Percentiles rank a stretch among this genome's conserved stretches.
phyloP scores from a whole-genome alignment of 164 flowering plant genomes.

The Magnolia kwangsiensis region DNA sequence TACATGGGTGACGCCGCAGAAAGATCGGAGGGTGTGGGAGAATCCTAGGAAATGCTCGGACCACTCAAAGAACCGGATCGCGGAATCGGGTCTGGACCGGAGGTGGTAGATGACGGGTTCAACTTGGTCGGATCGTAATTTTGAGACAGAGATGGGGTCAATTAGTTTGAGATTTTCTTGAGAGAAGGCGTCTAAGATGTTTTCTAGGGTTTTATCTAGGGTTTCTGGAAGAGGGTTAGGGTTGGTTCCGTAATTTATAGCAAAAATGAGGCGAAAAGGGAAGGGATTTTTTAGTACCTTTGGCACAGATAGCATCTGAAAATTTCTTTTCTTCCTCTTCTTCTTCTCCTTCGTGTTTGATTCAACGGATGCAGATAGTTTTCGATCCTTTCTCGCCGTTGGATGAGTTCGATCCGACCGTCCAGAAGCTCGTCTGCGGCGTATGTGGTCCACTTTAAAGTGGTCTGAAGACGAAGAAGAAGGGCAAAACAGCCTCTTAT shows the following conservation, averaged over 20 bases:
- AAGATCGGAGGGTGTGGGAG: conserved; percentile 25
- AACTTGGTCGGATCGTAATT: conserved; percentile 26
- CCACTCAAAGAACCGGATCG: conserved; percentile 38
- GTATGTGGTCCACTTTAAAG: too few relatives aligned
- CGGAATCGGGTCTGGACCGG: conserved; percentile 32
- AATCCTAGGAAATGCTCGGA: conserved; percentile 22
- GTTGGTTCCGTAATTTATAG: neutral
- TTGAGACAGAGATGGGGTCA: conserved; percentile 6
- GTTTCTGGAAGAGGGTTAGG: neutral
- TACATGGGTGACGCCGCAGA: conserved; percentile 28
- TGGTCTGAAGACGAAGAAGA: too few relatives aligned
- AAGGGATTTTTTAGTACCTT: neutral
- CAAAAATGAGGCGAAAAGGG: neutral
- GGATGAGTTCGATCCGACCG: neutral
- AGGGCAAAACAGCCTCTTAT: too few relatives aligned
- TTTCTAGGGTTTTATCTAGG: conserved; percentile 2
- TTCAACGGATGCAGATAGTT: too few relatives aligned
- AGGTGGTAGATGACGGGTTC: conserved; percentile 25
- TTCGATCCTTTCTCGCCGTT: neutral
- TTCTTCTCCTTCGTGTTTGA: neutral
- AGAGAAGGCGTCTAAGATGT: conserved; percentile 2
- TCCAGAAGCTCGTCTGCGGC: too few relatives aligned
- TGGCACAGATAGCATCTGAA: neutral
- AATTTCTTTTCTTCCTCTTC: neutral
- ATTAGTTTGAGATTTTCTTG: neutral